Conservation (phyloP, 1,139 yeast species). For the Protomyces inundatus region DNA sequence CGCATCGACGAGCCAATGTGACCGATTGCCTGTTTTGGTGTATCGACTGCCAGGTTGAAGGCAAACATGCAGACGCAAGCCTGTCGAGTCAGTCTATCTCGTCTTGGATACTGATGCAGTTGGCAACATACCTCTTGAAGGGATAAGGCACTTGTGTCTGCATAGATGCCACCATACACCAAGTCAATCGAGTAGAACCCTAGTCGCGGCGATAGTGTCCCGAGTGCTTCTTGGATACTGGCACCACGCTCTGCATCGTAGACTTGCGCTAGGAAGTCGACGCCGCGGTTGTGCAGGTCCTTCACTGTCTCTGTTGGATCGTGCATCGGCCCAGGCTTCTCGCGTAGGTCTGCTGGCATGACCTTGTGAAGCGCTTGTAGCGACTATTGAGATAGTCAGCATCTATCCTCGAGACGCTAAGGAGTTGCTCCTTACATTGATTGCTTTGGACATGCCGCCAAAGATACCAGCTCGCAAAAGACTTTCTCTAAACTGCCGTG, state of each 20-base stretch:
- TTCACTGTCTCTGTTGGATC: not conserved
- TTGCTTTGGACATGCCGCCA: slow-evolving; percentile 26
- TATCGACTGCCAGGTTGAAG: slow-evolving; percentile 18
- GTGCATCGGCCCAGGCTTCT: not conserved
- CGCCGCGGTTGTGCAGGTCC: not conserved
- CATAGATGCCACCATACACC: slow-evolving; percentile 18
- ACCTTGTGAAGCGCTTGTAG: slow-evolving; percentile 14
- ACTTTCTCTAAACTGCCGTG: slow-evolving; percentile 22
- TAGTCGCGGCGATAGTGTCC: slow-evolving; percentile 8
- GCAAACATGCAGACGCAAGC: slow-evolving; percentile 19
- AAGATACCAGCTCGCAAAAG: slow-evolving; percentile 15
- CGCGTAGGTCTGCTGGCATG: slow-evolving; percentile 13
- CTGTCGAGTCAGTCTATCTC: not conserved
- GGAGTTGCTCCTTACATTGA: not conserved
- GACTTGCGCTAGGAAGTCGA: not conserved
- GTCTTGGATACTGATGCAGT: not conserved
- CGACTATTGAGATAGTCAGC: not conserved
- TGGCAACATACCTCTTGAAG: not conserved
- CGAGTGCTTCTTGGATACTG: slow-evolving; percentile 4
- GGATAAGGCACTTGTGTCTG: slow-evolving; percentile 16
- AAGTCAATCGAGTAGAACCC: slow-evolving; percentile 10
- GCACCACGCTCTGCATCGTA: slow-evolving; percentile 2
- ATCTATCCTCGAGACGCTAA: not conserved
- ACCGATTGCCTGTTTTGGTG: slow-evolving; percentile 23
- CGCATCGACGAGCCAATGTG: slow-evolving; percentile 15